These are phyloP conservation scores for Diutina siamensis DNA, from an alignment of 1,139 yeast genomes.

Conservation along the genomic window DNA sequence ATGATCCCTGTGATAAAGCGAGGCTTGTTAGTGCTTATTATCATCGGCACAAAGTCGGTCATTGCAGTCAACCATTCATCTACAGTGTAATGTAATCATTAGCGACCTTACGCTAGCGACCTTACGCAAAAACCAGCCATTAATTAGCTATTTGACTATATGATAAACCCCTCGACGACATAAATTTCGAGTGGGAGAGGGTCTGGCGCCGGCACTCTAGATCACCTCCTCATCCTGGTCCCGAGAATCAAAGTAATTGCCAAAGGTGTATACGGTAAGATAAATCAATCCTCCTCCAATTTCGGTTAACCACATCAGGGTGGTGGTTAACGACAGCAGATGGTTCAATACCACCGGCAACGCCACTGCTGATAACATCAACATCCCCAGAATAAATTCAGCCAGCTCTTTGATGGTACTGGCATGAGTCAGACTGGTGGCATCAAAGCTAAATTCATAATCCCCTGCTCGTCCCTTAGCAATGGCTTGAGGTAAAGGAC, in stretches of 20 bases:
- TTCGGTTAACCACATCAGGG: slow-evolving; percentile 54
- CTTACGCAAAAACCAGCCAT: too few species aligned
- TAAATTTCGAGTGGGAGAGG: too few species aligned
- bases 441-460: slow-evolving; percentile 36
- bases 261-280: slow-evolving; percentile 63
- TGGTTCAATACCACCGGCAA: slow-evolving; percentile 60
- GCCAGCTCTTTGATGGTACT: slow-evolving; percentile 44
- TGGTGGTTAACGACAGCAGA: slow-evolving; percentile 41
- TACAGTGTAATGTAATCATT: too few species aligned
- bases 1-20: background rate
- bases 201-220: too few species aligned
- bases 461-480: slow-evolving; percentile 25
- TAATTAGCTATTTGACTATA: too few species aligned
- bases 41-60: too few species aligned
- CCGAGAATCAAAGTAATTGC: slow-evolving; percentile 54
- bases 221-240: slow-evolving; percentile 26
- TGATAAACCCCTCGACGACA: too few species aligned
- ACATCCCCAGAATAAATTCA: slow-evolving; percentile 54
- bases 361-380: slow-evolving; percentile 55
- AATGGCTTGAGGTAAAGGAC: slow-evolving; percentile 56
- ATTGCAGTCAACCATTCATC: too few species aligned
- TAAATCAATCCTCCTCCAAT: slow-evolving; percentile 63
- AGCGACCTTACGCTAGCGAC: too few species aligned
- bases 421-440: slow-evolving; percentile 20
- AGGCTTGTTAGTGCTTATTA: too few species aligned